Percentiles rank a stretch among this genome's conserved stretches.
These are phyloP conservation scores for Tulasnella sp. DNA, from an alignment of 768 basidiomycete species.

Conservation along the genomic window DNA sequence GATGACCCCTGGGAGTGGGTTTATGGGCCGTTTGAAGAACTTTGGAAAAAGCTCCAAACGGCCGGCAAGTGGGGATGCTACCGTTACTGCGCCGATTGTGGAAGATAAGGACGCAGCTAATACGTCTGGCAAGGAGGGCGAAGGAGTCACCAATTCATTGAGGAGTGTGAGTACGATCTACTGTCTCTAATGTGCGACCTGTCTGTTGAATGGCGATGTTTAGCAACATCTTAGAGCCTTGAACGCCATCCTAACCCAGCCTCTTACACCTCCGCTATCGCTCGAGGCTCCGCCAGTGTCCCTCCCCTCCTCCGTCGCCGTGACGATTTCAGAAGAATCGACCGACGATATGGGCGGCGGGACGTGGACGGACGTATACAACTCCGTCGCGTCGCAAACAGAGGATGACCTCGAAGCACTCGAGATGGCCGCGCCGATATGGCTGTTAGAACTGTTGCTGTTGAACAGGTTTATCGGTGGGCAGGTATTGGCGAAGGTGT, in stretches of 20 bases:
- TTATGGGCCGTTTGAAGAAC: conserved; percentile 71
- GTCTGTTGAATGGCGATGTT: conserved; percentile 30
- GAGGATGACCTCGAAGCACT: conserved; percentile 40
- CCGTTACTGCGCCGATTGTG: conserved; percentile 22
- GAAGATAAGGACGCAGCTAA: conserved; percentile 25
- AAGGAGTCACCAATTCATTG: background rate
- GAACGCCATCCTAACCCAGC: conserved; percentile 26
- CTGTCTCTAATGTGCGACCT: background rate
- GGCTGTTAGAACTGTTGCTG: conserved; percentile 81
- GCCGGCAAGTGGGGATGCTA: conserved; percentile 24
- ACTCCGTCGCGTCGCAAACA: conserved; percentile 46
- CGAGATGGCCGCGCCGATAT: conserved; percentile 71
- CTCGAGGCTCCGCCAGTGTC: conserved; percentile 57
- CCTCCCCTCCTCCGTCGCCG: conserved; percentile 45
- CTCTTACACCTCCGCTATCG: conserved; percentile 47
- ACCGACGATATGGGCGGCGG: conserved; percentile 37
- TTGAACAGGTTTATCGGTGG: conserved; percentile 22
- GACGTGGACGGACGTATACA: conserved; percentile 67
- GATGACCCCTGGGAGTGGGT: conserved; percentile 46
- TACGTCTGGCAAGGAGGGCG: conserved; percentile 6
- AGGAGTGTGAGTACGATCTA: background rate
- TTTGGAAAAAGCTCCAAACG: conserved; percentile 50
- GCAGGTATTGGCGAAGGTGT: conserved; percentile 56
- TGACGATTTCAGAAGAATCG: conserved; percentile 72
- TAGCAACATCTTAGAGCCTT: conserved; percentile 7